Evolutionary conservation across 805 yeast species (phyloP).

Genomic region (Starmera quercuum): DNA sequence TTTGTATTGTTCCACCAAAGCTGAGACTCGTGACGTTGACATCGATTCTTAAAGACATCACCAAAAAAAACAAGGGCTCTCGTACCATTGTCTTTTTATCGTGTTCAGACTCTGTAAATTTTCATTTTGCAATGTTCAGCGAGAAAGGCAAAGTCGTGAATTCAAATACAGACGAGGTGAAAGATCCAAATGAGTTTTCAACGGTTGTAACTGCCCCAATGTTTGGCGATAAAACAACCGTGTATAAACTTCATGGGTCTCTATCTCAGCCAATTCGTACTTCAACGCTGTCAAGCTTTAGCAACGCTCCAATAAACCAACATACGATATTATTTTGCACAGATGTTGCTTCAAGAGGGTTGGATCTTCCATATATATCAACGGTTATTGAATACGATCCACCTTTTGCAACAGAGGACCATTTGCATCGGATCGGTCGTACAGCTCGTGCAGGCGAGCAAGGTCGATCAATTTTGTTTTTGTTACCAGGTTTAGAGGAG

Average conservation of each 20-base stretch:
- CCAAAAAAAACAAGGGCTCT: conserved; percentile 25
- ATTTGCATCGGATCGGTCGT: conserved; percentile 93
- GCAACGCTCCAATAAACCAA: conserved; percentile 31
- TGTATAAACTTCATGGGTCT: conserved; percentile 83
- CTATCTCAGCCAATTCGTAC: conserved; percentile 79
- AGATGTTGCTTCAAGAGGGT: conserved; percentile 96
- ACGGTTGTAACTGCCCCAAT: conserved; percentile 49
- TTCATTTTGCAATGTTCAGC: conserved; percentile 73
- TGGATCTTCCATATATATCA: conserved; percentile 82
- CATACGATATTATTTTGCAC: conserved; percentile 82
- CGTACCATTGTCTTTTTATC: conserved; percentile 82
- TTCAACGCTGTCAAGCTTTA: conserved; percentile 45
- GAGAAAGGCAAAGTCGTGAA: conserved; percentile 41
- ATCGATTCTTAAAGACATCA: conserved; percentile 49
- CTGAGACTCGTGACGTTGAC: conserved; percentile 76
- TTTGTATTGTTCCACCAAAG: conserved; percentile 87
- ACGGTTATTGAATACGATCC: conserved; percentile 92
- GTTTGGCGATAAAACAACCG: conserved; percentile 37
- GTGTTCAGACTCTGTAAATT: conserved; percentile 95
- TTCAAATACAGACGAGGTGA: conserved; percentile 24
- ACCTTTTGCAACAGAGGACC: conserved; percentile 90
- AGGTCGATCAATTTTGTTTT: conserved; percentile 72
- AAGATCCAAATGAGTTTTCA: conserved; percentile 18
- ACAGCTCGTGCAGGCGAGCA: conserved; percentile 94
- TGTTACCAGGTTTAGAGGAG: conserved; percentile 94